Evolutionary conservation across 768 basidiomycete species (phyloP).

Genomic region (Boletus vinaceobasis): DNA sequence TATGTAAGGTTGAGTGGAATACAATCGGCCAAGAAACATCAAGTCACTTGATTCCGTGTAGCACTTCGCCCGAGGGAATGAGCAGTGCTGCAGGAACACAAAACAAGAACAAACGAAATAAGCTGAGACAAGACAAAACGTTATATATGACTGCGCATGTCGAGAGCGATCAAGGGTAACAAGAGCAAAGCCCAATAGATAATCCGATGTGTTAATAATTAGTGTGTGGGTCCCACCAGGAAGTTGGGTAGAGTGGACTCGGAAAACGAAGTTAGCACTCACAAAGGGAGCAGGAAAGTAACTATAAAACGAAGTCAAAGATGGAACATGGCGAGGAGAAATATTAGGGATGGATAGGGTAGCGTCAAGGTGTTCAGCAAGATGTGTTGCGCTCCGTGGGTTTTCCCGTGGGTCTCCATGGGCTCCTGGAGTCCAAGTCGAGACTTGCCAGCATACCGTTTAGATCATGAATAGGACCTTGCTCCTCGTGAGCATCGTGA

Average conservation of each 20-base stretch:
- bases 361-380: slow-evolving; percentile 16
- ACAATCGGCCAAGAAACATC: slow-evolving; percentile 13
- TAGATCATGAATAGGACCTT: slow-evolving; percentile 61
- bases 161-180: slow-evolving; percentile 38
- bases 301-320: slow-evolving; percentile 24
- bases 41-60: slow-evolving; percentile 8
- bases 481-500: slow-evolving; percentile 35
- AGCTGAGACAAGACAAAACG: slow-evolving; percentile 32
- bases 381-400: slow-evolving; percentile 17
- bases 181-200: slow-evolving; percentile 31
- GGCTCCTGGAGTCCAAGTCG: slow-evolving; percentile 48
- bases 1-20: slow-evolving; percentile 1
- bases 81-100: slow-evolving; percentile 21
- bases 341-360: slow-evolving; percentile 7
- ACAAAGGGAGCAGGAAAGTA: slow-evolving; percentile 9
- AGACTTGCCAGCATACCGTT: slow-evolving; percentile 77
- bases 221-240: slow-evolving; percentile 25
- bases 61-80: slow-evolving; percentile 2
- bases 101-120: slow-evolving; percentile 31
- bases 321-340: slow-evolving; percentile 10
- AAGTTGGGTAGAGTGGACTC: slow-evolving; percentile 16
- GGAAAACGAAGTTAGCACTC: slow-evolving; percentile 17
- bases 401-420: slow-evolving; percentile 32
- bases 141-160: slow-evolving; percentile 34
- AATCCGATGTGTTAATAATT: slow-evolving; percentile 28